Evolutionary conservation across 805 yeast genomes (phyloP), one percentile per base, ranked within the genome.

Genomic region (Suhomyces faveliae): DNA sequence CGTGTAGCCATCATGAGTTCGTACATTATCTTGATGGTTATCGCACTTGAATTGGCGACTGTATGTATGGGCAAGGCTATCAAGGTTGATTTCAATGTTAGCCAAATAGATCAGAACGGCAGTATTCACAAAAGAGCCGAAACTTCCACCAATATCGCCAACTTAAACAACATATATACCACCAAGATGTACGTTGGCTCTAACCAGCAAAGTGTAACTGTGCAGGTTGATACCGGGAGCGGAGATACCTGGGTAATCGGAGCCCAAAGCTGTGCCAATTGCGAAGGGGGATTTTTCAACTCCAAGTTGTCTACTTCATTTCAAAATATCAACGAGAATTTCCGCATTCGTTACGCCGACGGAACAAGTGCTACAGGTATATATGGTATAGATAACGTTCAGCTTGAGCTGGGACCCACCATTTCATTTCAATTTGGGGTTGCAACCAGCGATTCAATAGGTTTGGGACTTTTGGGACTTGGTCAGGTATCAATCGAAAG

Each of bases 171-270:
- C 24, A 15, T 25, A 13, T 51, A 51, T 42, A 25, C 47, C 13
- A 40, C 42, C 10, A 30, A 29, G 7, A 29, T 51, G 20, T 12
- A 41, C 12, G 23, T 48, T n/a, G 54, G 54, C 3, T 46, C 50
- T 7, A 21, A 48, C 40, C 42, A 48, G 33, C 51, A 48, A 27
- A 20, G 20, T n/a, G 41, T 51, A 4, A 33, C 47, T 2, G 48
- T 48, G 6, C 38, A 42, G 29, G 37, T 48, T 9, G 54, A 51
- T 30, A 51, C 52, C 8, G 55, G 55, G 6, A 45, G 48, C 25
- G 45, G 51, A 19, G 50, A 50, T 19, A 40, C 45, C 9, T 52
- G 53, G 53, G 45, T 50, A 0, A 29, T 40, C 40, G 37, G 37
- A 2, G 21, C 11, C 10, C 37, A 33, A 17, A 17, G 9, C 21